These are phyloP conservation scores for Barnettozyma botsteinii DNA, from an alignment of 805 yeast genomes.

Conservation along the genomic window DNA sequence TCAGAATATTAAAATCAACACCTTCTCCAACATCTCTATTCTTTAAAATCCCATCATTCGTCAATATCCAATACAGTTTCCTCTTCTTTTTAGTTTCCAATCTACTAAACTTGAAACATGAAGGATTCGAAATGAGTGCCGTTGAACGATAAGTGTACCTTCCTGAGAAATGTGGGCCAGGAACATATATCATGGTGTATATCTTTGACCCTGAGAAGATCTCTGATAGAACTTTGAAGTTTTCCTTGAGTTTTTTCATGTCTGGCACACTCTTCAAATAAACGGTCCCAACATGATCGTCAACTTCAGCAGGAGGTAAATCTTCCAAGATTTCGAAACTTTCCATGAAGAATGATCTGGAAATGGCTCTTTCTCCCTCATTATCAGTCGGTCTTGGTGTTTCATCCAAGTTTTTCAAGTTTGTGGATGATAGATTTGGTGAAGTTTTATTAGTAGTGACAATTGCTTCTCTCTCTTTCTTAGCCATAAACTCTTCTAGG, in stretches of 20 bases:
- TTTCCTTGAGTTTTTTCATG: neutral
- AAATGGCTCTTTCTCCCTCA: no score
- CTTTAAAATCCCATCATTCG: slow-evolving; percentile 5
- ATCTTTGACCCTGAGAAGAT: slow-evolving; percentile 1
- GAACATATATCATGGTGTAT: neutral
- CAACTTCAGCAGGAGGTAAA: no score
- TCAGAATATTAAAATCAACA: slow-evolving; percentile 3
- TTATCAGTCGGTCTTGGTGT: no score
- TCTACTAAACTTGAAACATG: slow-evolving; percentile 1
- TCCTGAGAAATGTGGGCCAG: neutral
- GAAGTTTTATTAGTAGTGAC: no score
- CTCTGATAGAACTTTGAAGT: neutral
- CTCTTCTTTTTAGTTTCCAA: neutral
- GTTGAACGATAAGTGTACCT: neutral
- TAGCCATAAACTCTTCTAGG: no score
- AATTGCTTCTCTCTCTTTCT: no score
- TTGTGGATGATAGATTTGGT: no score
- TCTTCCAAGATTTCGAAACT: no score
- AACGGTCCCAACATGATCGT: no score
- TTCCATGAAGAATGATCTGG: no score
- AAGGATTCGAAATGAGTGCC: neutral
- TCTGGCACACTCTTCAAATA: no score
- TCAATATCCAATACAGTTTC: neutral
- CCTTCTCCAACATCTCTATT: slow-evolving; percentile 3
- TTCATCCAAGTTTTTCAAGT: no score